phyloP scores from a whole-genome alignment of 177 flowering plant species.

The Telopea speciosissima region DNA sequence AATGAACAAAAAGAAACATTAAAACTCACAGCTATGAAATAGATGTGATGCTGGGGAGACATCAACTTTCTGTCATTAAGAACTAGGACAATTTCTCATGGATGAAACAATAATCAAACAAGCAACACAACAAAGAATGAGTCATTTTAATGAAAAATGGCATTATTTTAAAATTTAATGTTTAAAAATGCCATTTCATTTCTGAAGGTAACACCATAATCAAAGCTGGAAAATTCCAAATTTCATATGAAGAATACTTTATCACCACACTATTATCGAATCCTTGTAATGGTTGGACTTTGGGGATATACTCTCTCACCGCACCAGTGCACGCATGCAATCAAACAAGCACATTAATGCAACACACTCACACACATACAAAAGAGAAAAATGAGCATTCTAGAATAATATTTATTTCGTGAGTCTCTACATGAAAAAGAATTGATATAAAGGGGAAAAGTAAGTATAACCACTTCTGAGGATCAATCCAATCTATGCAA shows the following conservation, averaged over 20 bases:
- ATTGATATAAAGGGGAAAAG: no score
- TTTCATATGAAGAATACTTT: not conserved
- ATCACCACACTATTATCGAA: not conserved
- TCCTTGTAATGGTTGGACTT: not conserved
- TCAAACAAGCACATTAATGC: not conserved
- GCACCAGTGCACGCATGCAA: not conserved
- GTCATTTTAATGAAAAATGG: not conserved
- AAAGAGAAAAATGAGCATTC: no score
- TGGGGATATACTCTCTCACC: not conserved
- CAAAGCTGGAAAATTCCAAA: not conserved
- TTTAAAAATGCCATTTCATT: not conserved
- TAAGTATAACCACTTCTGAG: no score
- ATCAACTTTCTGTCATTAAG: not conserved
- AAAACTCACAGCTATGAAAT: not conserved
- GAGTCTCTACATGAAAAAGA: no score
- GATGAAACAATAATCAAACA: not conserved
- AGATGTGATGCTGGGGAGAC: not conserved
- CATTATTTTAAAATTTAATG: not conserved
- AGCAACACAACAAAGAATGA: not conserved
- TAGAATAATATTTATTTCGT: no score
- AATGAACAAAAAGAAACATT: constrained; percentile 7
- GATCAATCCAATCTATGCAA: no score
- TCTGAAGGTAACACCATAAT: not conserved
- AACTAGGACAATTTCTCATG: not conserved
- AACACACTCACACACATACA: no score